Evolutionary conservation across 2,329 filamentous ascomycete species (phyloP), one percentile per base, ranked within the genome.

Genomic region (Epichloe uncinata): DNA sequence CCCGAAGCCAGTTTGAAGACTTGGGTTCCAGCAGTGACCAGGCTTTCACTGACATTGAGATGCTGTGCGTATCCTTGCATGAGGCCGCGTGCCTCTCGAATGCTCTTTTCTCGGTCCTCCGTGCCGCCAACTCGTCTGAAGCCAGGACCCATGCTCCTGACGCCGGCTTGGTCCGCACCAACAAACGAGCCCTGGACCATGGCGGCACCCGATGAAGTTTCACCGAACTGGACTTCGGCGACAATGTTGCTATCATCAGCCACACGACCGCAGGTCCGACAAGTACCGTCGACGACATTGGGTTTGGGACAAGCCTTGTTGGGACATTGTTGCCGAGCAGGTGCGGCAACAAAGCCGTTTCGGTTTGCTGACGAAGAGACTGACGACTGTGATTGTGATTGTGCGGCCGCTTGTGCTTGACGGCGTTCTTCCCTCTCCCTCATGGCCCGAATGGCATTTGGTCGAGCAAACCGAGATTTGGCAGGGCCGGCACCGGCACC

Each of bases 151-250:
- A 82, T 70, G 56, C 74, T 79, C 47, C 85, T 81, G 33, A 85
- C 84, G 60, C 87, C 82, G 22, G 86, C 87, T 62, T 96, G 88
- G 64, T 90, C 87, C 52, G 88, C 86, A 49, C 82, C 84, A 53
- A 98, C 81, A 62, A 84, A 94, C 54, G 84, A 90, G 64, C 93
- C 93, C 65, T 96, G 88, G 16, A 96, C 88, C 47, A 94, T 79
- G 48, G 91, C 90, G 45, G 87, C 88, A 60, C 93, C 93, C 35
- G 81, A 82, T 0, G 87, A 81, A 30, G 81, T 85, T 70, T 98
- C 91, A 56, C 89, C 89, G 61, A 97, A 98, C 20, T 84, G 84
- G 54, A 97, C 80, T 65, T 98, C 93, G 45, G 88, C 80, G 52
- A 96, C 90, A 54, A 97, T 95, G 61, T 94, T 89, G 63, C 81